Conservation (phyloP, 2,329 filamentous ascomycete genomes). For the Pseudomassariella vexata region DNA sequence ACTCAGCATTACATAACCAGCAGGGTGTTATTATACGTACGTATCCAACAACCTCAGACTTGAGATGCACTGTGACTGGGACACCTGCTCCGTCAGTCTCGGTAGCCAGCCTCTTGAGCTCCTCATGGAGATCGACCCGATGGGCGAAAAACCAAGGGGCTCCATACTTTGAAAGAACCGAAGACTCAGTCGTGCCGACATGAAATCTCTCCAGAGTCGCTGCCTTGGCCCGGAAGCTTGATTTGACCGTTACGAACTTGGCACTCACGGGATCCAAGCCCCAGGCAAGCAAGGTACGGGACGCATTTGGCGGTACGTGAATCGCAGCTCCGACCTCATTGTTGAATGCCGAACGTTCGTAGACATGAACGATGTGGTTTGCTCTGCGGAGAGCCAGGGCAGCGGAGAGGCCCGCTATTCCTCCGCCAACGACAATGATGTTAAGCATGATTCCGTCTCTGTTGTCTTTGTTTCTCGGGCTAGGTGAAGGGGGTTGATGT, state of each 20-base stretch:
- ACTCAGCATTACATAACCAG: neutral
- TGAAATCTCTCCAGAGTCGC: slow-evolving; percentile 11
- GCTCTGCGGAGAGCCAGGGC: slow-evolving; percentile 20
- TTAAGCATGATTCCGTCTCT: too few relatives aligned
- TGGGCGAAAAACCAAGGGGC: slow-evolving; percentile 29
- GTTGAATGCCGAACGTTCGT: slow-evolving; percentile 24
- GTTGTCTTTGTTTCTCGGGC: too few relatives aligned
- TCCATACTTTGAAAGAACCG: slow-evolving; percentile 18
- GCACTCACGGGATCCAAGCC: slow-evolving; percentile 24
- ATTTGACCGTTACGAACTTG: slow-evolving; percentile 15
- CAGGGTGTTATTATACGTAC: slow-evolving; percentile 10
- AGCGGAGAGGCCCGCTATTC: slow-evolving; percentile 22
- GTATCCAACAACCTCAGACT: slow-evolving; percentile 17
- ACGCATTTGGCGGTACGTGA: slow-evolving; percentile 30
- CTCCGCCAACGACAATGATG: slow-evolving; percentile 18
- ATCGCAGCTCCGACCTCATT: slow-evolving; percentile 37
- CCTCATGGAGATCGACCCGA: slow-evolving; percentile 33
- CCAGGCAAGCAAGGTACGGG: slow-evolving; percentile 24
- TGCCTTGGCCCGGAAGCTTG: slow-evolving; percentile 12
- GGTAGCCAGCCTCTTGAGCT: slow-evolving; percentile 27
- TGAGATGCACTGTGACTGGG: slow-evolving; percentile 19
- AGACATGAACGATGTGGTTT: slow-evolving; percentile 19
- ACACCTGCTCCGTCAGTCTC: slow-evolving; percentile 14
- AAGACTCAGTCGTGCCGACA: slow-evolving; percentile 9
- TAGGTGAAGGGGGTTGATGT: too few relatives aligned